These are phyloP conservation scores for Kodamaea sagamina DNA, from an alignment of 805 yeast genomes.

Conservation along the genomic window DNA sequence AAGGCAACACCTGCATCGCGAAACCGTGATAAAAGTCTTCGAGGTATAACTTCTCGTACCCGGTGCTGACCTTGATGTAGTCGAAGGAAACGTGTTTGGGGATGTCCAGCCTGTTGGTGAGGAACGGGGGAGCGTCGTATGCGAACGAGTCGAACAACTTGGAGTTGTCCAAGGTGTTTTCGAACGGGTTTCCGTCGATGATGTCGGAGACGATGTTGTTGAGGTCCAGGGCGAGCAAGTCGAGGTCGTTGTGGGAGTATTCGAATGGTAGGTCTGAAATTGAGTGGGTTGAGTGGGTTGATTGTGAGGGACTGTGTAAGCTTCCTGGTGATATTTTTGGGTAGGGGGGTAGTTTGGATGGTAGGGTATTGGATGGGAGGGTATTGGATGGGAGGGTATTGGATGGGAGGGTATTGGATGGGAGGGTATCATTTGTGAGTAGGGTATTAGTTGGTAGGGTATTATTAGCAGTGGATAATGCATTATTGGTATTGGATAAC, in stretches of 20 bases:
- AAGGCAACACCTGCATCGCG: constrained; percentile 40
- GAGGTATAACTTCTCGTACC: constrained; percentile 35
- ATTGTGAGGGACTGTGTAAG: too few species aligned
- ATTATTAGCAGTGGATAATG: too few species aligned
- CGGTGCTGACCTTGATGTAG: constrained; percentile 27
- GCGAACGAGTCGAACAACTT: constrained; percentile 9
- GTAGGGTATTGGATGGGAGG: too few species aligned
- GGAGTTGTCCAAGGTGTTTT: neutral
- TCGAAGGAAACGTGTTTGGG: constrained; percentile 34
- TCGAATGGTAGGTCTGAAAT: constrained; percentile 5
- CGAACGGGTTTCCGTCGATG: constrained; percentile 10
- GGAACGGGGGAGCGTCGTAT: neutral
- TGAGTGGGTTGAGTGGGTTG: neutral
- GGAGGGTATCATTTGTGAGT: too few species aligned
- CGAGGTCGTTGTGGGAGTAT: constrained; percentile 33
- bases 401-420: too few species aligned
- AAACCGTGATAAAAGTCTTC: constrained; percentile 43
- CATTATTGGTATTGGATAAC: too few species aligned
- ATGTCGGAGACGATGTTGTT: constrained; percentile 43
- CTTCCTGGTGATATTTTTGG: neutral
- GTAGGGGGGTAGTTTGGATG: too few species aligned
- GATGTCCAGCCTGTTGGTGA: constrained; percentile 7
- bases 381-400: too few species aligned
- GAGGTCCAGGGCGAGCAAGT: constrained; percentile 39
- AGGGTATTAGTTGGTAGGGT: too few species aligned